Conservation (phyloP, 768 basidiomycete species). For the Xanthoconium stramineum region DNA sequence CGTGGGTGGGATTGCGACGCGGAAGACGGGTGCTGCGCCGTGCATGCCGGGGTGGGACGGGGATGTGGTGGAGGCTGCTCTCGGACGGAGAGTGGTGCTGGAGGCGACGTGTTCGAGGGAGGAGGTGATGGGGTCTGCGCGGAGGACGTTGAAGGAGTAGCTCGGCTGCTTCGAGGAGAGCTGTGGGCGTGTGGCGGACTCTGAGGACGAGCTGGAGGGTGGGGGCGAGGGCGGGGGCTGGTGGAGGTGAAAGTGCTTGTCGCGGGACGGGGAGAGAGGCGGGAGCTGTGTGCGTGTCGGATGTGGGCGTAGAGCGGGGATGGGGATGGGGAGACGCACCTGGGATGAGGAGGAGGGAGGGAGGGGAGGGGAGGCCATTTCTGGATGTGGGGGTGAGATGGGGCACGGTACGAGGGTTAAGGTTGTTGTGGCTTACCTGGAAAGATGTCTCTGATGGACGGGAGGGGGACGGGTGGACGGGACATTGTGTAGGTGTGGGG, state of each 20-base stretch:
- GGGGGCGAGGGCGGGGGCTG: constrained; percentile 23
- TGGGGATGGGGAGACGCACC: neutral
- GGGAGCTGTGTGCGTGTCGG: neutral
- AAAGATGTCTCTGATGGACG: constrained; percentile 55
- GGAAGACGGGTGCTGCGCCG: constrained; percentile 37
- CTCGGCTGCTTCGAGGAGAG: constrained; percentile 12
- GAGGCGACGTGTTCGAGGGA: constrained; percentile 46
- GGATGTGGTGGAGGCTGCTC: constrained; percentile 14
- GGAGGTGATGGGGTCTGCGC: constrained; percentile 39
- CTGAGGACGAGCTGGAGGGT: constrained; percentile 28
- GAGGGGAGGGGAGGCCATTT: constrained; percentile 14
- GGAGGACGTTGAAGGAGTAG: constrained; percentile 45
- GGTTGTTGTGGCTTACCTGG: constrained; percentile 36
- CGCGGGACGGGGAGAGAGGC: neutral
- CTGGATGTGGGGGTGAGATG: neutral
- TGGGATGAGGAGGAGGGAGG: neutral
- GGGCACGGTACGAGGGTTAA: neutral
- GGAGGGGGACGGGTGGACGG: constrained; percentile 35
- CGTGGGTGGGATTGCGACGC: constrained; percentile 32
- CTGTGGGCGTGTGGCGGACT: constrained; percentile 22
- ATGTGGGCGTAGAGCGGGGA: constrained; percentile 5
- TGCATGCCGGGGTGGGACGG: constrained; percentile 26
- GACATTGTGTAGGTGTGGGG: constrained; percentile 14
- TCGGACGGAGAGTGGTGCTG: constrained; percentile 37
- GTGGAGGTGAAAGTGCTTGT: constrained; percentile 6